phyloP scores from a whole-genome alignment of 495 filamentous ascomycete genomes.

The Lophiostoma macrostomum region DNA sequence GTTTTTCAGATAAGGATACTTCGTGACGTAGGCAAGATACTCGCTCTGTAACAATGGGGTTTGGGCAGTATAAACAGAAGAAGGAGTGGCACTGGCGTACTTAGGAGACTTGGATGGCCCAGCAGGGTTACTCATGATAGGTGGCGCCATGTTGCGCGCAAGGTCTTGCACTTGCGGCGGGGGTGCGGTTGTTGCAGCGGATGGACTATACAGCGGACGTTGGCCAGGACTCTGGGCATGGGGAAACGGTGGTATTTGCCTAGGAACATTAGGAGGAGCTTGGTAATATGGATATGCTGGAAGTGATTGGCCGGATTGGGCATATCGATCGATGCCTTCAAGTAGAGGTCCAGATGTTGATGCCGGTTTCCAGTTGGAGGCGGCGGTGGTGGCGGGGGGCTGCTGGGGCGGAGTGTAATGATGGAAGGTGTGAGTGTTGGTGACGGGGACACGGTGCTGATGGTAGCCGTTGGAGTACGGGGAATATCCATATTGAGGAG shows the following conservation, averaged over 20 bases:
- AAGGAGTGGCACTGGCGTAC: conserved; percentile 27
- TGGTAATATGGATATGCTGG: conserved; percentile 27
- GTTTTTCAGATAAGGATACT: conserved; percentile 43
- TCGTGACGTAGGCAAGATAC: conserved; percentile 38
- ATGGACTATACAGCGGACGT: conserved; percentile 13
- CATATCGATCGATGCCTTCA: conserved; percentile 11
- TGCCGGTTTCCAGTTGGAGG: conserved; percentile 6
- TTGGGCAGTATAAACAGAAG: conserved; percentile 22
- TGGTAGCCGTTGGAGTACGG: conserved; percentile 1
- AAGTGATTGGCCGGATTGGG: conserved; percentile 5
- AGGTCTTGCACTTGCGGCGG: conserved; percentile 15
- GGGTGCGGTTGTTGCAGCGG: conserved; percentile 10
- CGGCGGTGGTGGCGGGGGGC: conserved; percentile 1
- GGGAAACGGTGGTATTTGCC: conserved; percentile 9
- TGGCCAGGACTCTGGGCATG: conserved; percentile 7
- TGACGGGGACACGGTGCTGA: too few relatives aligned
- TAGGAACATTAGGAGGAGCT: background rate
- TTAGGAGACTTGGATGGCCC: conserved; percentile 28
- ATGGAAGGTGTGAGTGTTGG: conserved; percentile 2
- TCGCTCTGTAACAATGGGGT: conserved; percentile 27
- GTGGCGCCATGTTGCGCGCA: conserved; percentile 24
- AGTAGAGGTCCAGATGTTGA: conserved; percentile 1
- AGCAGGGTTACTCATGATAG: conserved; percentile 24
- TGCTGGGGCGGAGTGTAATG: background rate
- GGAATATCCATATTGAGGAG: conserved; percentile 29